Conservation (phyloP, 305 asterid genomes). For the Fraxinus baroniana region DNA sequence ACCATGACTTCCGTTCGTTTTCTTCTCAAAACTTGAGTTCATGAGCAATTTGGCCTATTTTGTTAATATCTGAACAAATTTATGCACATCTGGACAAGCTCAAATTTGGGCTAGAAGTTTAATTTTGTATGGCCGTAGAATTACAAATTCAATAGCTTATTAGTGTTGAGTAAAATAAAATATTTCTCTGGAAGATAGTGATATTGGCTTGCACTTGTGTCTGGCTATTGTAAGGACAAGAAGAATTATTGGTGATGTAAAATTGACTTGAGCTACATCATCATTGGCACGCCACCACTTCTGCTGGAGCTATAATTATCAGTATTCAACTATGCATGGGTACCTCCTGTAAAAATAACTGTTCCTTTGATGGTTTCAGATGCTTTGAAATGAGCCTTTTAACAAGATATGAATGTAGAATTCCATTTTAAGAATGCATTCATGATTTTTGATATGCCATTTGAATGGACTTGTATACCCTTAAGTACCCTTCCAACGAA, state of each 20-base stretch:
- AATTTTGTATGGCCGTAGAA: neutral
- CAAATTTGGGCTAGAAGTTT: neutral
- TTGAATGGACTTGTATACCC: constrained; percentile 14
- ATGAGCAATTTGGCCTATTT: neutral
- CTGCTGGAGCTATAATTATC: neutral
- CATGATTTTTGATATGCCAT: neutral
- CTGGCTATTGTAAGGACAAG: neutral
- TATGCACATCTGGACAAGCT: neutral
- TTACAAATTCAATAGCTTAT: neutral
- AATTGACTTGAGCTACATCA: neutral
- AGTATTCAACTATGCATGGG: neutral
- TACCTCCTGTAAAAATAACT: neutral
- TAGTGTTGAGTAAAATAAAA: neutral
- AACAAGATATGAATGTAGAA: constrained; percentile 8
- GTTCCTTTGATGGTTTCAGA: neutral
- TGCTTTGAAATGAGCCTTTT: constrained; percentile 11
- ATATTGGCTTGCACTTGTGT: neutral
- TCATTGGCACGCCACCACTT: neutral
- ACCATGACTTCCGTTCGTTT: neutral
- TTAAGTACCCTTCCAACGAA: neutral
- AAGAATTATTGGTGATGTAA: neutral
- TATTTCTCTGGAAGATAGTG: neutral
- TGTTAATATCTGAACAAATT: neutral
- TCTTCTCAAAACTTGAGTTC: neutral
- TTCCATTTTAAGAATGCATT: constrained; percentile 17